Evolutionary conservation across 768 basidiomycete species (phyloP), one percentile per base, ranked within the genome.

Genomic region (Rubroboletus pulcherrimus): DNA sequence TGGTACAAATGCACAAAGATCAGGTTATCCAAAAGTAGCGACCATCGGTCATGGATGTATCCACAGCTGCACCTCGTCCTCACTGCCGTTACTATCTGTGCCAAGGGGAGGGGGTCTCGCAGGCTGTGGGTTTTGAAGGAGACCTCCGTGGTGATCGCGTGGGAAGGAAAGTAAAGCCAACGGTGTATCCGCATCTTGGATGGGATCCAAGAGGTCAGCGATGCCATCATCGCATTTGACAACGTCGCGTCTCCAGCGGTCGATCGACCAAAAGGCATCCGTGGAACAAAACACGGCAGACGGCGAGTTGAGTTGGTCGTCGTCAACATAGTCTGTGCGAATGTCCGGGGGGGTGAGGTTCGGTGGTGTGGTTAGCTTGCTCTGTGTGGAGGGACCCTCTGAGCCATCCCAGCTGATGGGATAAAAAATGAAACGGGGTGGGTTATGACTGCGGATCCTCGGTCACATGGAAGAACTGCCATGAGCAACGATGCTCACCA

Each of bases 281-380:
- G 59, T 51, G 7, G 57, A 57, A 29, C 38, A 63, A 31, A 59
- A 63, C 9, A 65, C 60, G 26, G 63, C 58, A 5, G 59, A 60
- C 40, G 61, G 58, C 34, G 56, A 60, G 51, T 53, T 66, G 53
- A 76, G 67, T 39, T 75, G 63, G 49, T 75, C 78, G 58, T 80
- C 79, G n/a, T 58, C 50, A 1, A 29, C 17, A n/a, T 34, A 41
- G 11, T 58, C 42, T 47, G 44, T 44, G 17, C 29, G 24, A 3
- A 51, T 38, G 26, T 39, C 41, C 7, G 21, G 12, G 19, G 24
- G 5, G 11, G 4, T 37, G 17, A n/a, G 17, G 49, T 39, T 21
- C 5, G 26, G 24, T 0, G 34, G 34, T 12, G 10, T 3, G n/a
- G 14, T 0, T 30, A 4, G 33, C 40, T 56, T 45, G 30, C 7